phyloP scores from a whole-genome alignment of 768 basidiomycete genomes.

The Boletus insuetus region DNA sequence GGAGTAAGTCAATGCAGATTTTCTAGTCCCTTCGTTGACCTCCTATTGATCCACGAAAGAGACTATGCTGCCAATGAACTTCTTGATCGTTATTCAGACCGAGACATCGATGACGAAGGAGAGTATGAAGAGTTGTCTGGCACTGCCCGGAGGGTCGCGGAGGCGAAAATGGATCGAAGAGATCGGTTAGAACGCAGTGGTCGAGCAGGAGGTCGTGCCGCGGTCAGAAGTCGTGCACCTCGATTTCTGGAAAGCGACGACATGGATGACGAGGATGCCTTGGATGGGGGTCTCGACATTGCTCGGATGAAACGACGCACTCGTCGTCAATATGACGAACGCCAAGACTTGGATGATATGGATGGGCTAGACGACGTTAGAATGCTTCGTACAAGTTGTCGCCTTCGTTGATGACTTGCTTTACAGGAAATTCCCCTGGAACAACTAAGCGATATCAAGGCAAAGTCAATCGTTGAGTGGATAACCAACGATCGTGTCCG shows the following conservation, averaged over 20 bases:
- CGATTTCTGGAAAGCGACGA: constrained; percentile 86
- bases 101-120: constrained; percentile 81
- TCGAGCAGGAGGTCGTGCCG: constrained; percentile 68
- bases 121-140: constrained; percentile 66
- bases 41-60: constrained; percentile 34
- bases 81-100: constrained; percentile 85
- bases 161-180: constrained; percentile 82
- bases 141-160: constrained; percentile 75
- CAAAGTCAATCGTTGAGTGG: constrained; percentile 97
- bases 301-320: constrained; percentile 78
- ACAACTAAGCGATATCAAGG: constrained; percentile 96
- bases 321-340: constrained; percentile 91
- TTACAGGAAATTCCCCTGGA: constrained; percentile 88
- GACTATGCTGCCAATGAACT: constrained; percentile 84
- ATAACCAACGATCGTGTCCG: constrained; percentile 90
- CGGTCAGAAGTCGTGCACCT: constrained; percentile 77
- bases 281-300: constrained; percentile 63
- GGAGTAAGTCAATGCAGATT: constrained; percentile 46
- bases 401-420: constrained; percentile 13
- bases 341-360: constrained; percentile 85
- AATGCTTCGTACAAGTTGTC: constrained; percentile 6
- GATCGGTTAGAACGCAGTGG: constrained; percentile 74
- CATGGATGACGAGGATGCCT: constrained; percentile 70
- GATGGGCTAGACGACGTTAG: constrained; percentile 85
- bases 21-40: constrained; percentile 7